These are phyloP conservation scores for Thymus mandschuricus DNA, from an alignment of 257 asterid species.

Conservation along the genomic window DNA sequence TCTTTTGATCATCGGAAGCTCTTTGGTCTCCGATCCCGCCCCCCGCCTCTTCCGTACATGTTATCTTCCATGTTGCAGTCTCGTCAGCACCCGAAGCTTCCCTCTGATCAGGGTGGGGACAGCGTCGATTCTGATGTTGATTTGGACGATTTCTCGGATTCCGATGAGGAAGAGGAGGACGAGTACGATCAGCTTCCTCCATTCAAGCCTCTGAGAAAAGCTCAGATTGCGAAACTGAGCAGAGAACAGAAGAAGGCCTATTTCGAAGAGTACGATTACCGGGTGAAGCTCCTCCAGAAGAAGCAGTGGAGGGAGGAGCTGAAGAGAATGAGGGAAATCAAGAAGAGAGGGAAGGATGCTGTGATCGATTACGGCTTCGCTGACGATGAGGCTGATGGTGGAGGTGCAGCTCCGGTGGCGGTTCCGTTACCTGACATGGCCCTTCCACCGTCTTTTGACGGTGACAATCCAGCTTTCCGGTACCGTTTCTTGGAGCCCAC, in stretches of 20 bases:
- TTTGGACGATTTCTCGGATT: constrained; percentile 79
- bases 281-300: constrained; percentile 94
- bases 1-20: constrained; percentile 77
- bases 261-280: constrained; percentile 88
- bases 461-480: constrained; percentile 77
- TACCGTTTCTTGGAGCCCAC: constrained; percentile 96
- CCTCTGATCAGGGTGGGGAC: constrained; percentile 81
- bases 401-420: constrained; percentile 86
- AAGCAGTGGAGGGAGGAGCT: constrained; percentile 90
- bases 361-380: constrained; percentile 43
- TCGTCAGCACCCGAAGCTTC: constrained; percentile 85
- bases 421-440: constrained; percentile 99
- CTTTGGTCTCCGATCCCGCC: constrained; percentile 75
- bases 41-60: constrained; percentile 96
- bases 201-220: constrained; percentile 78
- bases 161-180: constrained; percentile 81
- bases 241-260: constrained; percentile 84
- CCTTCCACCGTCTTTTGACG: constrained; percentile 86
- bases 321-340: constrained; percentile 73
- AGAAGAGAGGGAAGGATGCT: constrained; percentile 60
- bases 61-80: constrained; percentile 93
- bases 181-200: constrained; percentile 99
- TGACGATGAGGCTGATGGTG: constrained; percentile 79
- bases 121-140: constrained; percentile 83
- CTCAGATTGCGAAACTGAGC: constrained; percentile 73